Conservation (phyloP, 495 filamentous ascomycete species). For the Evansstolkia leycettana region DNA sequence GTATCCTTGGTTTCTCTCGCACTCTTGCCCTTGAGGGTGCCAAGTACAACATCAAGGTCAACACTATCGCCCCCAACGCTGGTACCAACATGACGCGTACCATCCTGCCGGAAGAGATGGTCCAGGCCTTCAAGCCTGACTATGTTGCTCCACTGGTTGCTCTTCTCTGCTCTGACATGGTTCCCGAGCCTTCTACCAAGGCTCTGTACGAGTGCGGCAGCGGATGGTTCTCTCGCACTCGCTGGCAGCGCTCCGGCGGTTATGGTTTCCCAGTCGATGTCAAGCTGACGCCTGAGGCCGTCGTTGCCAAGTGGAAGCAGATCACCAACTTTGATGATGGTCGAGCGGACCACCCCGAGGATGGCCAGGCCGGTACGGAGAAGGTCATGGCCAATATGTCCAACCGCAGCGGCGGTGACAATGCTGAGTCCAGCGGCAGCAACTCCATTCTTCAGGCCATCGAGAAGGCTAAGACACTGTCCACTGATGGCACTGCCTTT, state of each 20-base stretch:
- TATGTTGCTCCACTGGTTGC: slow-evolving; percentile 92
- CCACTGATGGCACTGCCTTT: slow-evolving; percentile 66
- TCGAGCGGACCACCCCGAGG: slow-evolving; percentile 80
- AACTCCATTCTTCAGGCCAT: slow-evolving; percentile 54
- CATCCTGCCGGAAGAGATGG: slow-evolving; percentile 94
- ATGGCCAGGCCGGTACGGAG: slow-evolving; percentile 59
- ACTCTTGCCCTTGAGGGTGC: slow-evolving; percentile 84
- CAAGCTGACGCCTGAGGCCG: slow-evolving; percentile 74
- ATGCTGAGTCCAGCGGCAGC: slow-evolving; percentile 14
- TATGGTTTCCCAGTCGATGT: slow-evolving; percentile 88
- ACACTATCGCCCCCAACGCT: slow-evolving; percentile 96
- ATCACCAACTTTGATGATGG: slow-evolving; percentile 84
- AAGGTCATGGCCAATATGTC: slow-evolving; percentile 88
- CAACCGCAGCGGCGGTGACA: slow-evolving; percentile 49
- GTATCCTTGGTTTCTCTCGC: slow-evolving; percentile 89
- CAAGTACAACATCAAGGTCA: slow-evolving; percentile 98
- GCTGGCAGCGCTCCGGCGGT: slow-evolving; percentile 90
- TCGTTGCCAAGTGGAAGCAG: slow-evolving; percentile 62
- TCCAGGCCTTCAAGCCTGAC: slow-evolving; percentile 98
- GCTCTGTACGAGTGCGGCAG: slow-evolving; percentile 93
- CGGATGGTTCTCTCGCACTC: slow-evolving; percentile 82
- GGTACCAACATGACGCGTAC: slow-evolving; percentile 92
- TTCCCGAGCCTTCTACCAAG: slow-evolving; percentile 73
- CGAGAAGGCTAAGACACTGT: slow-evolving; percentile 58
- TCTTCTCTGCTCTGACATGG: slow-evolving; percentile 77